Percentiles rank a stretch among this genome's conserved stretches.
Evolutionary conservation across 805 yeast species (phyloP).

Genomic region (Candida palmyrensis): DNA sequence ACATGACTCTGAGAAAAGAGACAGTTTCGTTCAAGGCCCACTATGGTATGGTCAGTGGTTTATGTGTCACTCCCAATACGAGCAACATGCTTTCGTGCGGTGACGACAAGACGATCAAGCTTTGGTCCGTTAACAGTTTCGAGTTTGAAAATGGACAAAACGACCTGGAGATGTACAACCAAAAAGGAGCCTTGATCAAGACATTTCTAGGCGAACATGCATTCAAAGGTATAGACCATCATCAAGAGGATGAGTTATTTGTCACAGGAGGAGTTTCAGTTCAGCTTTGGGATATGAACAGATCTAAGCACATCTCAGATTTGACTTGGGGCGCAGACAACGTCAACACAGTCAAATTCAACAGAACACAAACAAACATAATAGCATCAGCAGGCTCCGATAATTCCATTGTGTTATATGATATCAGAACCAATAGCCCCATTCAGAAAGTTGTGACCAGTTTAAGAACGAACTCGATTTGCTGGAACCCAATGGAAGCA

Average conservation of each 20-base stretch:
- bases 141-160: slow-evolving; percentile 39
- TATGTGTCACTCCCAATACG: slow-evolving; percentile 58
- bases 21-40: slow-evolving; percentile 79
- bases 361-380: slow-evolving; percentile 83
- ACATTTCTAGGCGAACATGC: slow-evolving; percentile 83
- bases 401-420: slow-evolving; percentile 86
- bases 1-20: slow-evolving; percentile 74
- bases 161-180: slow-evolving; percentile 26
- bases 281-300: slow-evolving; percentile 85
- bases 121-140: slow-evolving; percentile 72
- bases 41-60: slow-evolving; percentile 82
- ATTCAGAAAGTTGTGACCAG: slow-evolving; percentile 83
- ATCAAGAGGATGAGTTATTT: slow-evolving; percentile 63
- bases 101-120: slow-evolving; percentile 80
- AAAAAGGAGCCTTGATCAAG: slow-evolving; percentile 46
- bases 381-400: slow-evolving; percentile 84
- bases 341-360: slow-evolving; percentile 74
- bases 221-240: slow-evolving; percentile 83
- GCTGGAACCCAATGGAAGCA: slow-evolving; percentile 99
- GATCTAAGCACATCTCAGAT: slow-evolving; percentile 72
- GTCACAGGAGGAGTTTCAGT: slow-evolving; percentile 91
- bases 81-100: slow-evolving; percentile 73
- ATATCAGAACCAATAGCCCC: slow-evolving; percentile 84
- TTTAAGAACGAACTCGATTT: slow-evolving; percentile 76
- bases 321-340: slow-evolving; percentile 97